These are phyloP conservation scores for Pochonia chlamydosporia DNA, from an alignment of 2,329 filamentous ascomycete genomes.

Conservation along the genomic window DNA sequence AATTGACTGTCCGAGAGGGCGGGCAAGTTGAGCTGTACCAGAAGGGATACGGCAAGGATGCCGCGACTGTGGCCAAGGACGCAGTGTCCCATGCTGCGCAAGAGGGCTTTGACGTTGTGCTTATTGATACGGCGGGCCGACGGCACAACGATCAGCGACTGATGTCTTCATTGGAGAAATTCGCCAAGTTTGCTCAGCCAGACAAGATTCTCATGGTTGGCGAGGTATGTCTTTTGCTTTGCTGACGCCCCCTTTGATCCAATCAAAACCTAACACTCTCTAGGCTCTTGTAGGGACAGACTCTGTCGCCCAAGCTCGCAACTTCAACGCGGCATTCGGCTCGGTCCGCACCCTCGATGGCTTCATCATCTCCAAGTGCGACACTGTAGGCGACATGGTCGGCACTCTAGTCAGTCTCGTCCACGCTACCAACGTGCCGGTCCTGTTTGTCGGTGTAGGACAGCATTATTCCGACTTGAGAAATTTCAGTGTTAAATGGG, in stretches of 20 bases:
- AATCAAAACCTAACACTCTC: neutral
- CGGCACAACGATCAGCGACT: conserved; percentile 92
- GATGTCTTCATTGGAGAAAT: conserved; percentile 96
- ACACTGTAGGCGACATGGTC: conserved; percentile 99
- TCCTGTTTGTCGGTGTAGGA: conserved; percentile 79
- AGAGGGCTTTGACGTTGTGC: conserved; percentile 80
- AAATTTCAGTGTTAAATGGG: conserved; percentile 65
- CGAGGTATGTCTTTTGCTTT: conserved; percentile 31
- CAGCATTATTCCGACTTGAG: conserved; percentile 65
- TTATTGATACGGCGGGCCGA: conserved; percentile 93
- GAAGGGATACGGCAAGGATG: conserved; percentile 96
- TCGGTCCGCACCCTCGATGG: conserved; percentile 76
- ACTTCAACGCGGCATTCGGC: conserved; percentile 93
- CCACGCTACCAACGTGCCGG: conserved; percentile 92
- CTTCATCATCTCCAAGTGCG: conserved; percentile 97
- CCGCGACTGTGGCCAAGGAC: conserved; percentile 90
- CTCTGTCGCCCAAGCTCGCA: conserved; percentile 88
- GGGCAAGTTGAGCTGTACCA: conserved; percentile 88
- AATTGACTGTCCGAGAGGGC: conserved; percentile 78
- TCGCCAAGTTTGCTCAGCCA: conserved; percentile 89
- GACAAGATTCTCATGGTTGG: conserved; percentile 98
- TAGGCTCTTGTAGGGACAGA: conserved; percentile 89
- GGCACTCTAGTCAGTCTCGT: conserved; percentile 94
- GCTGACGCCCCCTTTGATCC: neutral
- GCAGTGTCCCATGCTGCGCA: conserved; percentile 75